Conservation (phyloP, 2,329 filamentous ascomycete species). For the Colletotrichum sp. region DNA sequence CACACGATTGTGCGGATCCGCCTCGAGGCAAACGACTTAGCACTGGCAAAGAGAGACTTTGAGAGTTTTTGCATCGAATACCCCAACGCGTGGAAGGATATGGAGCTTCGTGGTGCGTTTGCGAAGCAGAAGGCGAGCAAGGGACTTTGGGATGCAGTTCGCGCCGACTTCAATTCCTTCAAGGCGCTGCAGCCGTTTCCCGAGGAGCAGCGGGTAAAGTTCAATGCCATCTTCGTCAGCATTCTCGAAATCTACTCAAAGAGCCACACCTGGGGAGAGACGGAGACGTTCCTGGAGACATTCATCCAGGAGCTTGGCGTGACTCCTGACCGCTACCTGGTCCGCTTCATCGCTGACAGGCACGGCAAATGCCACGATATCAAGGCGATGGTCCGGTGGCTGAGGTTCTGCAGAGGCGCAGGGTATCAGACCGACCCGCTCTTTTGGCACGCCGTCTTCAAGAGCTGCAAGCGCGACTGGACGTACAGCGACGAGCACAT, state of each 20-base stretch:
- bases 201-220: slow-evolving; percentile 17
- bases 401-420: slow-evolving; percentile 38
- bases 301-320: slow-evolving; percentile 40
- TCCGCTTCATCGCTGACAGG: slow-evolving; percentile 47
- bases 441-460: slow-evolving; percentile 44
- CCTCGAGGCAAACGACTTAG: slow-evolving; percentile 6
- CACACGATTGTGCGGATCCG: slow-evolving; percentile 11
- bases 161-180: slow-evolving; percentile 34
- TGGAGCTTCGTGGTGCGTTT: slow-evolving; percentile 35
- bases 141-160: slow-evolving; percentile 46
- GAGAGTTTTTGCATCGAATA: background rate
- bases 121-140: slow-evolving; percentile 38
- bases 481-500: slow-evolving; percentile 39
- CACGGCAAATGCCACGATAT: slow-evolving; percentile 44
- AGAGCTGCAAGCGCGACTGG: slow-evolving; percentile 41
- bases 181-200: slow-evolving; percentile 17
- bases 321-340: slow-evolving; percentile 37
- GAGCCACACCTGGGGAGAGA: slow-evolving; percentile 42
- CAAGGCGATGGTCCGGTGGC: slow-evolving; percentile 43
- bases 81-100: background rate
- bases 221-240: slow-evolving; percentile 39
- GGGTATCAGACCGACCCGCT: slow-evolving; percentile 40
- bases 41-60: background rate
- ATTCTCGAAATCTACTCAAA: slow-evolving; percentile 42
- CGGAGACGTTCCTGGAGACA: slow-evolving; percentile 41